Percentiles rank a stretch among this genome's conserved stretches.
These are phyloP conservation scores for Arthrocladium fulminans DNA, from an alignment of 2,329 filamentous ascomycete species.

Conservation along the genomic window DNA sequence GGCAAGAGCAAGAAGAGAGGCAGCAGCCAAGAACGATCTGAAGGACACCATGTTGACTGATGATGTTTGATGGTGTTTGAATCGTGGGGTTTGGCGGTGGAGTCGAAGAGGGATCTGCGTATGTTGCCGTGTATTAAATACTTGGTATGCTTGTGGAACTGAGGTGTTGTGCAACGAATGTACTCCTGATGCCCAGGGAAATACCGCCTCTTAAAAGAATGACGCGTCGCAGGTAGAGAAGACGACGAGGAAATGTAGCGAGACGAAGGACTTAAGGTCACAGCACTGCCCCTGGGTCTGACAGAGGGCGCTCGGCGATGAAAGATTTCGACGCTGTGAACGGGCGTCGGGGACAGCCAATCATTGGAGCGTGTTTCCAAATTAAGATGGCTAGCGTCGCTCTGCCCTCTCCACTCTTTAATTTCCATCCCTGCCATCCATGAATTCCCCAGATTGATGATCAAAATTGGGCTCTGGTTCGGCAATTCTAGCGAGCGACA, in stretches of 20 bases:
- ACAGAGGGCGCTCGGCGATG: neutral
- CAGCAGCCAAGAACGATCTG: constrained; percentile 39
- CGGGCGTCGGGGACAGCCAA: neutral
- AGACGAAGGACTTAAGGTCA: constrained; percentile 4
- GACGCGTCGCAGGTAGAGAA: constrained; percentile 1
- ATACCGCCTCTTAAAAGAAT: neutral
- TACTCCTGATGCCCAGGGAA: constrained; percentile 8
- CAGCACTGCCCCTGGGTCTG: constrained; percentile 4
- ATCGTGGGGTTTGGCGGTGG: neutral
- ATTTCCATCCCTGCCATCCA: neutral
- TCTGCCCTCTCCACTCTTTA: neutral
- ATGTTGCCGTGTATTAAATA: neutral
- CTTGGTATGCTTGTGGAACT: neutral
- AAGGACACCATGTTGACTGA: constrained; percentile 41
- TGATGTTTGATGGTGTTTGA: neutral
- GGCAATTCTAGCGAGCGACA: neutral
- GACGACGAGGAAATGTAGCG: neutral
- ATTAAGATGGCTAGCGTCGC: neutral
- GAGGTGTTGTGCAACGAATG: constrained; percentile 4
- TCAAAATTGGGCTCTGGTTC: neutral
- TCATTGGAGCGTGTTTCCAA: neutral
- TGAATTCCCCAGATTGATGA: constrained; percentile 3
- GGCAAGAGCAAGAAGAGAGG: constrained; percentile 36
- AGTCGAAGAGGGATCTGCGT: neutral
- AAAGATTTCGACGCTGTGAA: neutral